Evolutionary conservation across 495 filamentous ascomycete species (phyloP).

Genomic region (Penicillium macrosclerotiorum): DNA sequence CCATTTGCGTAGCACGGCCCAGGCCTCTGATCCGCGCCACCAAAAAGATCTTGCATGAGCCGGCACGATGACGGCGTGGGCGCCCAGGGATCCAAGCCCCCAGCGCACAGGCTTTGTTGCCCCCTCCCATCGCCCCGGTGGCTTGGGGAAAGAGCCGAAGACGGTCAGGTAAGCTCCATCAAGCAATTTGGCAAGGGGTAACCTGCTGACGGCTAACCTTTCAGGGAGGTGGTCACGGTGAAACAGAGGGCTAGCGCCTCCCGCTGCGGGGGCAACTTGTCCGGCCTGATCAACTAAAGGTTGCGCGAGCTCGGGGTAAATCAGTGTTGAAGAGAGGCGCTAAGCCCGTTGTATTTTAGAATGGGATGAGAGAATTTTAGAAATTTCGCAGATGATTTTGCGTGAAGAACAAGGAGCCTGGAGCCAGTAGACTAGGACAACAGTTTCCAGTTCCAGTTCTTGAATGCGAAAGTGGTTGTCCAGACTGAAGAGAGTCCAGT

Average conservation of each 20-base stretch:
- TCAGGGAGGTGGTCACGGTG: background rate
- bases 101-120: background rate
- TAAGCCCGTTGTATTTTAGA: too few relatives aligned
- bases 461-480: background rate
- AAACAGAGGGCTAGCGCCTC: conserved; percentile 8
- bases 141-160: conserved; percentile 8
- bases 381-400: too few relatives aligned
- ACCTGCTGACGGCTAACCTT: too few relatives aligned
- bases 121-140: conserved; percentile 8
- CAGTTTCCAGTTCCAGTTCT: background rate
- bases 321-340: too few relatives aligned
- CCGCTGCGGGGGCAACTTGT: conserved; percentile 12
- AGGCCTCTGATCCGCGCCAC: conserved; percentile 1
- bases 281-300: background rate
- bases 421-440: too few relatives aligned
- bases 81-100: conserved; percentile 5
- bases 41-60: conserved; percentile 1
- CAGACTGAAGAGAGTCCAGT: background rate
- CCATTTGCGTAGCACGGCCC: background rate
- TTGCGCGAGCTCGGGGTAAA: too few relatives aligned
- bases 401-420: too few relatives aligned
- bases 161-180: conserved; percentile 22
- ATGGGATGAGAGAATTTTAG: too few relatives aligned
- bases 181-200: conserved; percentile 21
- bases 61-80: background rate